Base-by-base conservation (phyloP, 2,329 filamentous ascomycete species). In the Paraphoma chrysanthemicola region DNA sequence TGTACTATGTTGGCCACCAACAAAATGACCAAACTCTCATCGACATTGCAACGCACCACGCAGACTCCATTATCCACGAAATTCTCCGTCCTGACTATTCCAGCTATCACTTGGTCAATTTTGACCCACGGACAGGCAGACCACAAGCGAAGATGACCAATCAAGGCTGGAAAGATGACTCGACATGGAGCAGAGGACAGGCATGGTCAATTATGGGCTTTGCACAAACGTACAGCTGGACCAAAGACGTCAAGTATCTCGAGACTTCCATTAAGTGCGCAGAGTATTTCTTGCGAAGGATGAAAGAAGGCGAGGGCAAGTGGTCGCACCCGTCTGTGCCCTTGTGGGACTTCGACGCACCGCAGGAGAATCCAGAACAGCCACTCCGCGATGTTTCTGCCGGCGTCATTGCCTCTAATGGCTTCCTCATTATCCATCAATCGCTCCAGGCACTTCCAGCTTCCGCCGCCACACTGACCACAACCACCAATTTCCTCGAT, bases 311-410 rank as follows among this genome's bases (percentile, higher is more conserved):
- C 14, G 64, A 67, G 5, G 63, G 60, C 0, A 74, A 62, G 31
- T 72, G 70, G 63, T 62, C 67, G 17, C 62, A 70, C 42, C 59
- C 51, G 2, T 42, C 72, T 0, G 78, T 83, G 0, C 81, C 82
- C 0, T 73, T 77, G 2, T 85, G 82, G 82, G 82, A 85, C 52
- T 84, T 84, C 44, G 79, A 84, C 56, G 82, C 82, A 0, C 82
- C 82, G 47, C 67, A 69, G 60, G 29, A 80, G 71, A 45, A 80
- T 64, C 16, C 57, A 0, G 18, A 30, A 3, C 66, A 70, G 8
- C 72, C 72, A 8, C 44, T 75, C 3, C 59, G 78, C 12, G 79
- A 81, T 51, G 74, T 75, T 0, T 78, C 75, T 0, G 79, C 78
- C 0, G 79, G 74, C 0, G 69, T 78, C 4, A 76, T 80, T 29